Base-by-base conservation (phyloP, 2,329 filamentous ascomycete species). In the Aphanocladium album region DNA sequence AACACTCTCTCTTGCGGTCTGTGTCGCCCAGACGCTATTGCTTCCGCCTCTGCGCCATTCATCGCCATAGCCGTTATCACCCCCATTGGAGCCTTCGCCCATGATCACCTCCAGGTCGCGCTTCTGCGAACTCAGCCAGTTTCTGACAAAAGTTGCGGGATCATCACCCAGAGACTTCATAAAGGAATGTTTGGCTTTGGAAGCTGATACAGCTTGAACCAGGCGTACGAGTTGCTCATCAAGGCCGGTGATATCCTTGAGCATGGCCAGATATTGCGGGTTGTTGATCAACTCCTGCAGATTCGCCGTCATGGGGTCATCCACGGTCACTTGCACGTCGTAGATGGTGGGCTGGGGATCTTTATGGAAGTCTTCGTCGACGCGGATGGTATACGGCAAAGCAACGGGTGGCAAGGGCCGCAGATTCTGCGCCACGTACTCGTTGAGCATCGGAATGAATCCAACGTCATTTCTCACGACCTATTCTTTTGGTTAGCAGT, bases 41-140 rank as follows among this genome's bases (percentile, higher is more conserved):
- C 72, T 72, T 5, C 83, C 83, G 16, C 83, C 82, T 62, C 81
- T 81, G 64, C 89, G 82, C 87, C 89, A 93, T 72, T 91, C 89
- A 65, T 87, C 85, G 4, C 83, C 83, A 2, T 74, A 75, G 2
- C 79, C 76, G 63, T 82, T 76, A 64, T 85, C 82, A 50, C 81
- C 79, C 39, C 82, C 79, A 76, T 87, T 82, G 56, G 85, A 83
- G 1, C 88, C 86, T 74, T 97, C 93, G 61, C 92, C 93, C 64
- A 95, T 82, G 52, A 97, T 88, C 7, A 95, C 86, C 70, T 96
- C 92, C 39, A 97, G 79, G 72, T 98, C 93, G 53, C 93, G 83
- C 76, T 92, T 92, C 78, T 99, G 95, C 17, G 89, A 93, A 69
- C 88, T 91, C 57, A 96, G 81, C 95, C 95, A 99, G 69, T 90